These are phyloP conservation scores for Saitozyma sp. DNA, from an alignment of 768 basidiomycete species.

Conservation along the genomic window DNA sequence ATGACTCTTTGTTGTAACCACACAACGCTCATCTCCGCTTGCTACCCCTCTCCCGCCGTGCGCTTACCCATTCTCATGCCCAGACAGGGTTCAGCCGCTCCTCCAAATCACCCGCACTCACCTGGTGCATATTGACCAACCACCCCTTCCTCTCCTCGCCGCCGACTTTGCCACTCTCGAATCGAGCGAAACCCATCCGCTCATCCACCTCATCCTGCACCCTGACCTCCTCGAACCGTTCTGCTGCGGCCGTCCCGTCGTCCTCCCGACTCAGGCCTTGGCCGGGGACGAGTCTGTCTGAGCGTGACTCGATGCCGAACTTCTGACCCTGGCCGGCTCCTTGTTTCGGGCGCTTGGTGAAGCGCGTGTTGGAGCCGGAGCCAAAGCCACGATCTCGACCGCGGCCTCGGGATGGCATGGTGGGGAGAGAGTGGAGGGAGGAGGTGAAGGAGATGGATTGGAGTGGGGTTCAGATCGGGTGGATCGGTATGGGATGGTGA, in stretches of 20 bases:
- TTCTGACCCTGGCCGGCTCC: conserved; percentile 8
- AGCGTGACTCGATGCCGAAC: conserved; percentile 9
- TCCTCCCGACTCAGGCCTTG: conserved; percentile 72
- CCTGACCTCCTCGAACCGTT: conserved; percentile 76
- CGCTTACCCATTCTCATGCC: not conserved
- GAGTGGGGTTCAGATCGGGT: not conserved
- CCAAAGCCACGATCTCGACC: conserved; percentile 55
- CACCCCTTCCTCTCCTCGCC: conserved; percentile 79
- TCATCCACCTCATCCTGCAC: conserved; percentile 86
- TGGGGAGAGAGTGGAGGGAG: not conserved
- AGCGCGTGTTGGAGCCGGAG: too few relatives aligned
- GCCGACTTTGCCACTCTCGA: conserved; percentile 61
- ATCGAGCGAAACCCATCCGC: conserved; percentile 79
- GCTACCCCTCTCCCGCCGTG: not conserved
- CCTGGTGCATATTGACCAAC: conserved; percentile 98
- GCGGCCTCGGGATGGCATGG: conserved; percentile 53
- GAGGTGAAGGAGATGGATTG: not conserved
- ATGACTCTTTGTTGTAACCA: too few relatives aligned
- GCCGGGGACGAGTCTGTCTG: conserved; percentile 26
- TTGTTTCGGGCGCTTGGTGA: not conserved
- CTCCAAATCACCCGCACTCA: conserved; percentile 55
- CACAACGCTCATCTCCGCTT: not conserved
- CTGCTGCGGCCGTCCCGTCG: conserved; percentile 82
- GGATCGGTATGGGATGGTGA: too few relatives aligned
- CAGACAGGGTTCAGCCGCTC: not conserved